Percentiles rank a stretch among this genome's conserved stretches.
phyloP scores from a whole-genome alignment of 768 basidiomycete genomes.

The Collybia nuda region DNA sequence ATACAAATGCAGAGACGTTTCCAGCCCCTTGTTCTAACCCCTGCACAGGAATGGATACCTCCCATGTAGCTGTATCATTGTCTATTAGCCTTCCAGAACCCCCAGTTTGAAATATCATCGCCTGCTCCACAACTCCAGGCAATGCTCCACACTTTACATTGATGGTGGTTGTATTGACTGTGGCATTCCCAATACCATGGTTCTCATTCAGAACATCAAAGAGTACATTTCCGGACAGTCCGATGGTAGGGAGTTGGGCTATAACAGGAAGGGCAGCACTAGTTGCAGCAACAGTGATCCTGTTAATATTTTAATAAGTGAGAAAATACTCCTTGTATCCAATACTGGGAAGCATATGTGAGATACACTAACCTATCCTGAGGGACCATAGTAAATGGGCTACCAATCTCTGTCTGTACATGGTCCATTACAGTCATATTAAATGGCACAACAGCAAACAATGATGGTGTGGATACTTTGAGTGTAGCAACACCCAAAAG shows the following conservation, averaged over 20 bases:
- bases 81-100: too few relatives aligned
- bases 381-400: too few relatives aligned
- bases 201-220: not conserved
- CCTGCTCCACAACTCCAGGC: not conserved
- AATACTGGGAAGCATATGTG: not conserved
- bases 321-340: not conserved
- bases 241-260: not conserved
- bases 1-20: too few relatives aligned
- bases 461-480: not conserved
- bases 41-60: too few relatives aligned
- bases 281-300: too few relatives aligned
- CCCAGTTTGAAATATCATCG: too few relatives aligned
- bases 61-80: too few relatives aligned
- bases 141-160: not conserved
- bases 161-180: not conserved
- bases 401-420: too few relatives aligned
- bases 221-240: not conserved
- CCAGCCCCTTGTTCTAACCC: too few relatives aligned
- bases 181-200: not conserved
- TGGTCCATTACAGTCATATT: not conserved
- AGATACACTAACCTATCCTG: not conserved
- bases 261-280: not conserved
- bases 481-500: not conserved
- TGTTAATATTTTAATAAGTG: not conserved
- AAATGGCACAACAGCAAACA: not conserved